Conservation (phyloP, 164 flowering plant genomes). For the Stephania cephalantha region DNA sequence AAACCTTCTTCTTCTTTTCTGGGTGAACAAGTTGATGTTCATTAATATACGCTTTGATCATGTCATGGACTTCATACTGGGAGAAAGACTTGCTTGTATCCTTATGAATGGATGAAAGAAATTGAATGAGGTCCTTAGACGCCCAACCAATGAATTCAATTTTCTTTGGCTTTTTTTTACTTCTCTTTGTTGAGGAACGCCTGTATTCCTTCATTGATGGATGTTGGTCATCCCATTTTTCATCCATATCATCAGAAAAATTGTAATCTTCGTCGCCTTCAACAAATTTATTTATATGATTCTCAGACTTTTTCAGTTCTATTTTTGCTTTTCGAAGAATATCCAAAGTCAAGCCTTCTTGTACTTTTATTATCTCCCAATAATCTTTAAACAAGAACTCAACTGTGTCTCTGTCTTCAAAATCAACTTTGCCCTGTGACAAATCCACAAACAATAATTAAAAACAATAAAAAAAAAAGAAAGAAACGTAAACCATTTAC, state of each 20-base stretch:
- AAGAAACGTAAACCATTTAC: neutral
- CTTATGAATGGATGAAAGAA: conserved; percentile 52
- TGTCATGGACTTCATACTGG: conserved; percentile 38
- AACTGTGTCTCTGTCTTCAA: conserved; percentile 45
- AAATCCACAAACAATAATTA: neutral
- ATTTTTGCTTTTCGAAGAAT: conserved; percentile 36
- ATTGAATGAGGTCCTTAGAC: conserved; percentile 49
- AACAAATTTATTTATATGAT: conserved; percentile 19
- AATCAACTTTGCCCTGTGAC: conserved; percentile 57
- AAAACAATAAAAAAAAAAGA: neutral
- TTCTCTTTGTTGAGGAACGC: conserved; percentile 2
- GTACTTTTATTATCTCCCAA: conserved; percentile 51
- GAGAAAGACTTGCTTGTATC: conserved; percentile 37
- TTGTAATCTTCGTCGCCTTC: conserved; percentile 24
- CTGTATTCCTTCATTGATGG: conserved; percentile 14
- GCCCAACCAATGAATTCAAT: conserved; percentile 70
- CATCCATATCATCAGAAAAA: conserved; percentile 22
- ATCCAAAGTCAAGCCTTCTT: conserved; percentile 37
- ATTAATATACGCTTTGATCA: conserved; percentile 41
- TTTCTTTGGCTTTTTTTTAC: conserved; percentile 25
- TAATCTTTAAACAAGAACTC: conserved; percentile 73
- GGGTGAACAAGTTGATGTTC: conserved; percentile 47
- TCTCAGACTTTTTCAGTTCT: conserved; percentile 30
- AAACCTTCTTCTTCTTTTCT: conserved; percentile 41
- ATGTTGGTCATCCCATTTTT: conserved; percentile 5